phyloP scores from a whole-genome alignment of 257 asterid genomes.

The Solanum etuberosum region DNA sequence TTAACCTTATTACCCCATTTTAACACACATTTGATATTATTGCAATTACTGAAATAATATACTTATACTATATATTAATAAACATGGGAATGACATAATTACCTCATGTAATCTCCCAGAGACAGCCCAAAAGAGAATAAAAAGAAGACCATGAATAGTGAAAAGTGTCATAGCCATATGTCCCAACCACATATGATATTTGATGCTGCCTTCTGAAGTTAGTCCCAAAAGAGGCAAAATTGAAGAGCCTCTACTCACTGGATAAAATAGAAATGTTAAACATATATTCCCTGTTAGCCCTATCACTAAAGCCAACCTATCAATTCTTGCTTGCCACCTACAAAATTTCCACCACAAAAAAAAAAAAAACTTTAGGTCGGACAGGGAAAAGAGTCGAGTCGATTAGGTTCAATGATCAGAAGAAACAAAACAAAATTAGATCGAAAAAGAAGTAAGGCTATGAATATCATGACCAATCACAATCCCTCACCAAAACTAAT shows the following conservation, averaged over 20 bases:
- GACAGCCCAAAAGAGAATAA: slow-evolving; percentile 63
- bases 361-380: not conserved
- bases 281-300: slow-evolving; percentile 80
- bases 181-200: slow-evolving; percentile 89
- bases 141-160: slow-evolving; percentile 61
- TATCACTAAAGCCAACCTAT: slow-evolving; percentile 67
- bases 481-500: no score
- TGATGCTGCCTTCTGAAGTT: slow-evolving; percentile 71
- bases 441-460: no score
- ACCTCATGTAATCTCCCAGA: slow-evolving; percentile 72
- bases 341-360: not conserved
- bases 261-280: slow-evolving; percentile 72
- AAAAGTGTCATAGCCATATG: slow-evolving; percentile 59
- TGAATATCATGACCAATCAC: no score
- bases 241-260: slow-evolving; percentile 78
- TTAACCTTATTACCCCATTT: not conserved
- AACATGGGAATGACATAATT: not conserved
- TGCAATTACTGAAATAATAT: not conserved
- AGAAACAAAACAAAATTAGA: no score
- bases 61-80: not conserved
- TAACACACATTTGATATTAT: not conserved
- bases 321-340: slow-evolving; percentile 91
- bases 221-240: slow-evolving; percentile 72
- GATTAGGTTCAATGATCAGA: no score
- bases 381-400: not conserved